These are phyloP conservation scores for Diaporthe helianthi DNA, from an alignment of 2,329 filamentous ascomycete genomes.

Conservation along the genomic window DNA sequence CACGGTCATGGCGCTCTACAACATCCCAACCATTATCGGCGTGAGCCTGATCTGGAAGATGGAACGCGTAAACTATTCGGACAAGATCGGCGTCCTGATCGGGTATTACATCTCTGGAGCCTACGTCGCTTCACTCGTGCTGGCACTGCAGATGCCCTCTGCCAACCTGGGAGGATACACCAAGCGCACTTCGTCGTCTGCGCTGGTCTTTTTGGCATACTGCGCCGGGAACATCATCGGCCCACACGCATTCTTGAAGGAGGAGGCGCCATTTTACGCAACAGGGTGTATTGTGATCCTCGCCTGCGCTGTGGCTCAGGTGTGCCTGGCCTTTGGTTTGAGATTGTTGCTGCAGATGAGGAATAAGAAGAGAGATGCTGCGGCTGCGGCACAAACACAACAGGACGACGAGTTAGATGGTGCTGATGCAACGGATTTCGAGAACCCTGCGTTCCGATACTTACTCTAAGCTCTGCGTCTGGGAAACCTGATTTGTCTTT, in stretches of 20 bases:
- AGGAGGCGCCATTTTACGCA: conserved; percentile 55
- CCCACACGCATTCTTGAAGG: conserved; percentile 52
- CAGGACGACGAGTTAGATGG: conserved; percentile 39
- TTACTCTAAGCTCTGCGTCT: conserved; percentile 35
- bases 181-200: conserved; percentile 53
- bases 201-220: conserved; percentile 54
- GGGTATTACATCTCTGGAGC: conserved; percentile 58
- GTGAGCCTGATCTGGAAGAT: conserved; percentile 59
- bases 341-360: conserved; percentile 46
- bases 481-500: neutral
- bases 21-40: conserved; percentile 59
- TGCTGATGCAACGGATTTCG: conserved; percentile 48
- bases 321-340: conserved; percentile 46
- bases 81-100: conserved; percentile 55
- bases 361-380: conserved; percentile 49
- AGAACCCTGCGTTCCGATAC: conserved; percentile 44
- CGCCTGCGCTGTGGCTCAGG: conserved; percentile 51
- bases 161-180: conserved; percentile 57
- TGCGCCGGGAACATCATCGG: conserved; percentile 56
- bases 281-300: conserved; percentile 61
- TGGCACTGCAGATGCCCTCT: conserved; percentile 60
- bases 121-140: conserved; percentile 59
- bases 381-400: conserved; percentile 32
- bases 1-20: conserved; percentile 57
- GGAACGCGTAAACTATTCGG: conserved; percentile 39